phyloP scores from a whole-genome alignment of 768 basidiomycete genomes.

The Phaffia australis region DNA sequence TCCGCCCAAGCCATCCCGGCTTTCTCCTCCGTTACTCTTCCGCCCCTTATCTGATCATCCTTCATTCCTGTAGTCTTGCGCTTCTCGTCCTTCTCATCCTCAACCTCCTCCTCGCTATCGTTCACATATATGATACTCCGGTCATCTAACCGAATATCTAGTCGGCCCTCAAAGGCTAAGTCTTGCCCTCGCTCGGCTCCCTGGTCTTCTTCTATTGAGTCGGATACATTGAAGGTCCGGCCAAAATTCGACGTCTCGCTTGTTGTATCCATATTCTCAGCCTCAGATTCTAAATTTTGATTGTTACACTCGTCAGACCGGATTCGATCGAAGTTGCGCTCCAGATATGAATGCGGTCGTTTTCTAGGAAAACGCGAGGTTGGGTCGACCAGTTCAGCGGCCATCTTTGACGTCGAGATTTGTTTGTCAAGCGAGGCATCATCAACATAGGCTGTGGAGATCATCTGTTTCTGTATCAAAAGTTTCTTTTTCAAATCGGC shows the following conservation, averaged over 20 bases:
- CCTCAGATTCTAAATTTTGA: neutral
- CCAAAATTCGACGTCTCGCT: neutral
- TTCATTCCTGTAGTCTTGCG: neutral
- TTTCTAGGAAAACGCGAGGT: too few relatives aligned
- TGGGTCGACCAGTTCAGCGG: too few relatives aligned
- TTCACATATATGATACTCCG: neutral
- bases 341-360: too few relatives aligned
- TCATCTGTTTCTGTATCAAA: too few relatives aligned
- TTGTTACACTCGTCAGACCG: neutral
- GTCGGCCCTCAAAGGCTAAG: neutral
- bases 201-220: neutral
- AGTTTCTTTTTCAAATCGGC: too few relatives aligned
- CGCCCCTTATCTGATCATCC: too few relatives aligned
- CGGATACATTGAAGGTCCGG: neutral
- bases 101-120: neutral
- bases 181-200: neutral
- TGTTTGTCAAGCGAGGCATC: too few relatives aligned
- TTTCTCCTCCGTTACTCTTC: too few relatives aligned
- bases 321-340: neutral
- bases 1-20: too few relatives aligned
- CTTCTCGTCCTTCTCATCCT: neutral
- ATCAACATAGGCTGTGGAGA: too few relatives aligned
- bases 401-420: too few relatives aligned
- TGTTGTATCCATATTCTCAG: neutral
- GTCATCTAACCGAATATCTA: neutral